Evolutionary conservation across 352 stramenopile genomes (phyloP), one percentile per base, ranked within the genome.

Genomic region (Globisporangium okanoganense): DNA sequence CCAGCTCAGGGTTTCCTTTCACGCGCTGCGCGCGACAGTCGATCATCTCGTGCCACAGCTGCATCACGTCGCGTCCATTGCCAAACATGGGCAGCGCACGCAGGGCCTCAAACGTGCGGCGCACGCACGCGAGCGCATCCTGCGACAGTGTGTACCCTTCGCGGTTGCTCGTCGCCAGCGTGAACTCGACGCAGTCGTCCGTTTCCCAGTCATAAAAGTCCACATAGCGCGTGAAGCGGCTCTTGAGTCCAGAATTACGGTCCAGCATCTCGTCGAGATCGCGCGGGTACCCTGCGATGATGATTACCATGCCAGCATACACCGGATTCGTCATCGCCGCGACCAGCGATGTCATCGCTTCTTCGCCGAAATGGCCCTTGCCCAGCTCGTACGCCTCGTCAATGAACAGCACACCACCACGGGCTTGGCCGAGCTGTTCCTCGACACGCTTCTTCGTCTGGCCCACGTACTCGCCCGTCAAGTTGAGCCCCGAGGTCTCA

Each of bases 351-450:
- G 94, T 94, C 76, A 96, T 95, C 1, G 88, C 92, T 65, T 98
- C 89, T 36, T 90, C 88, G 16, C 82, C 85, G 64, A 72, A 97
- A 2, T 41, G 57, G 8, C 73, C 86, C 71, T 95, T 94, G 0
- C 94, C 82, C 8, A 98, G 58, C 29, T 89, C 93, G 61, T 98
- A 98, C 7, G 91, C 85, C 64, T 98, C 94, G 64, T 98, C 87
- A 40, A 98, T 88, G 64, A 98, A 98, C 25, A 99, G 65, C 40
- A 99, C 77, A 25, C 90, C 94, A 9, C 94, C 95, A 24, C 85
- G 80, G 2, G 93, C 94, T 64, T 97, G 76, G 6, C 91, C 82
- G 3, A 98, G 70, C 51, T 98, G 83, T n/a, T 85, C 71, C 12
- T 77, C 76, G 5, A 96, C 94, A 40, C 92, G 94, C 53, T 92